These are phyloP conservation scores for Fusarium miscanthi DNA, from an alignment of 2,329 filamentous ascomycete genomes.

Conservation along the genomic window DNA sequence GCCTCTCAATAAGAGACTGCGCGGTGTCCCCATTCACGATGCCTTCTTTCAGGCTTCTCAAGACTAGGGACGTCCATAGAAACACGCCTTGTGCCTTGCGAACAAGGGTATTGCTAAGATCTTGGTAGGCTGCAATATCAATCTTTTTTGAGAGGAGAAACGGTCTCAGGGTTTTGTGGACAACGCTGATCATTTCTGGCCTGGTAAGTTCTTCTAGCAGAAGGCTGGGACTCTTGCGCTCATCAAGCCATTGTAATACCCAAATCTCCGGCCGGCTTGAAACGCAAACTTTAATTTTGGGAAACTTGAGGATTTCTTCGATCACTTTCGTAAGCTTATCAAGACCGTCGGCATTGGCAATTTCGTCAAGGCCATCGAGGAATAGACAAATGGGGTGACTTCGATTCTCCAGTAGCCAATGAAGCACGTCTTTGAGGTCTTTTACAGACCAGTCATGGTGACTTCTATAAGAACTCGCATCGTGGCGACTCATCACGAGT, in stretches of 20 bases:
- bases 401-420: accelerated
- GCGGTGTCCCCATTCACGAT: too few species aligned
- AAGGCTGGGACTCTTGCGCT: accelerated
- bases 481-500: accelerated
- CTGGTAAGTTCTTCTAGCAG: not conserved
- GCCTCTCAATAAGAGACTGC: too few species aligned
- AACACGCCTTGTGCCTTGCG: too few species aligned
- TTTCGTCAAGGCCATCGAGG: not conserved
- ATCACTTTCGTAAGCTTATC: accelerated
- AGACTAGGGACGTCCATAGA: too few species aligned
- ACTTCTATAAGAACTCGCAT: accelerated
- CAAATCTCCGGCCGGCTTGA: not conserved
- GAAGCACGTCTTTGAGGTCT: accelerated
- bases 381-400: accelerated
- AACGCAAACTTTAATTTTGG: not conserved
- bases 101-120: too few species aligned
- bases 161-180: not conserved
- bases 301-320: accelerated
- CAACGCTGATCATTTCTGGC: not conserved
- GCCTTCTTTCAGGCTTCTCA: too few species aligned
- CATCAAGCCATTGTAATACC: accelerated
- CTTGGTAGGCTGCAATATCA: too few species aligned
- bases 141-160: too few species aligned
- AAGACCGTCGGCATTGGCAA: not conserved
- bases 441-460: not conserved